Percentiles rank a stretch among this genome's conserved stretches.
Conservation (phyloP, 1,139 yeast species). For the Schwanniomyces etchellsii region DNA sequence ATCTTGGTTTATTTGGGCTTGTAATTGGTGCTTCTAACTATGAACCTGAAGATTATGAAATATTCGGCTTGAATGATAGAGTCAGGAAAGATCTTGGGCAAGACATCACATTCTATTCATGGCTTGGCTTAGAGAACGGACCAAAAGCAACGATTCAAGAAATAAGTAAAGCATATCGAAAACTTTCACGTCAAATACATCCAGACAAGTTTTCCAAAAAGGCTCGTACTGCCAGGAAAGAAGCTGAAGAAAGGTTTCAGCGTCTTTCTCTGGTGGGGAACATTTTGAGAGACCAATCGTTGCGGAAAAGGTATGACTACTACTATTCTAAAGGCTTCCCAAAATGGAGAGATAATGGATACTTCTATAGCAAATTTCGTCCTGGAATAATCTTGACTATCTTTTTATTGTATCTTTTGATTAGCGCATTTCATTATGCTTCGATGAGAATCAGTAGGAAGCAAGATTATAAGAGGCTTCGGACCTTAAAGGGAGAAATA, state of each 20-base stretch:
- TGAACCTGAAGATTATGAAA: conserved; percentile 65
- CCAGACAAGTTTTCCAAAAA: conserved; percentile 67
- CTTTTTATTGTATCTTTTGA: conserved; percentile 40
- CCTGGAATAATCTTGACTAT: conserved; percentile 57
- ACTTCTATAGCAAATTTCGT: conserved; percentile 48
- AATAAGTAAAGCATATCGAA: conserved; percentile 71
- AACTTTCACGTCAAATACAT: conserved; percentile 64
- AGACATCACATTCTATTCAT: conserved; percentile 62
- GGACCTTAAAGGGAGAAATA: conserved; percentile 43
- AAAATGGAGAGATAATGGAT: conserved; percentile 55
- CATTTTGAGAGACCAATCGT: conserved; percentile 57
- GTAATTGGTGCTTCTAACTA: neutral
- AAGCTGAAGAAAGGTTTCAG: conserved; percentile 59
- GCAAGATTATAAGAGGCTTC: conserved; percentile 60
- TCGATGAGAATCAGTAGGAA: conserved; percentile 49
- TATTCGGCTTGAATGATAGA: conserved; percentile 69
- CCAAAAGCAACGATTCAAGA: conserved; percentile 55
- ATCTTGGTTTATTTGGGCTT: neutral
- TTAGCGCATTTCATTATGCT: conserved; percentile 55
- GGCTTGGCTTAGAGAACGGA: conserved; percentile 49
- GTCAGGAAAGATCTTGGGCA: conserved; percentile 59
- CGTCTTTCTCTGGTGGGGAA: conserved; percentile 70
- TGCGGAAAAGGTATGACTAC: conserved; percentile 77
- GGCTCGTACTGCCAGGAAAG: conserved; percentile 34
- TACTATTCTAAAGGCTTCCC: conserved; percentile 87